phyloP scores from a whole-genome alignment of 306 rosid genomes.

The Adenanthera pavonina region DNA sequence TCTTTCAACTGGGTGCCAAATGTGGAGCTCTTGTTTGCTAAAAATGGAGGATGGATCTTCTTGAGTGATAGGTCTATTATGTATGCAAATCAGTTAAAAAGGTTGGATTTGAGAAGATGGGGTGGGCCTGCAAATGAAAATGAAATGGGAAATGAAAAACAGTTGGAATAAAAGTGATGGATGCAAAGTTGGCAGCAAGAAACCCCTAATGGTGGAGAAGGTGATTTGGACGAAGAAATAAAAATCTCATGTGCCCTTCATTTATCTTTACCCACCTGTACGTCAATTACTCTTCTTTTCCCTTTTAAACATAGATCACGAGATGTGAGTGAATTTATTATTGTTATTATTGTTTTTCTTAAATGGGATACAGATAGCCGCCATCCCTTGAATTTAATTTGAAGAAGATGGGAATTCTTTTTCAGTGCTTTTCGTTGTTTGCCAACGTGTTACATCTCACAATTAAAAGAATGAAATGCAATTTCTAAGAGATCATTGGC shows the following conservation, averaged over 20 bases:
- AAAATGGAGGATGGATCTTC: constrained; percentile 1
- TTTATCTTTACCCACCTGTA: neutral
- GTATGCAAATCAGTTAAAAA: constrained; percentile 29
- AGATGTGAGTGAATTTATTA: neutral
- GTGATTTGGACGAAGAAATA: constrained; percentile 21
- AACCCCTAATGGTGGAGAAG: constrained; percentile 56
- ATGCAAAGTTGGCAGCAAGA: constrained; percentile 42
- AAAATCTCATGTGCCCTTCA: constrained; percentile 9
- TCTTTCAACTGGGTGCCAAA: constrained; percentile 26
- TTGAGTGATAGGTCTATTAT: neutral
- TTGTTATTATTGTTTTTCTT: neutral
- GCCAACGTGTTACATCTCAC: neutral
- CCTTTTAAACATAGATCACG: constrained; percentile 9
- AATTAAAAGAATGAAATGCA: neutral
- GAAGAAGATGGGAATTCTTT: neutral
- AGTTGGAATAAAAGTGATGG: constrained; percentile 41
- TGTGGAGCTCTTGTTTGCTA: constrained; percentile 10
- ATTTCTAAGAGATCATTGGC: neutral
- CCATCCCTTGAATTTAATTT: neutral
- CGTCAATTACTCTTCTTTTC: neutral
- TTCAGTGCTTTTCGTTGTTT: neutral
- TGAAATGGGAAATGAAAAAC: constrained; percentile 40
- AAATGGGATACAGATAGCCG: neutral
- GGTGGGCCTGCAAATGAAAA: constrained; percentile 36
- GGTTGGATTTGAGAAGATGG: constrained; percentile 31